Percentiles rank a stretch among this genome's conserved stretches.
Evolutionary conservation across 108 stramenopile genomes (phyloP).

Genomic region (Aurantiochytrium sp.): DNA sequence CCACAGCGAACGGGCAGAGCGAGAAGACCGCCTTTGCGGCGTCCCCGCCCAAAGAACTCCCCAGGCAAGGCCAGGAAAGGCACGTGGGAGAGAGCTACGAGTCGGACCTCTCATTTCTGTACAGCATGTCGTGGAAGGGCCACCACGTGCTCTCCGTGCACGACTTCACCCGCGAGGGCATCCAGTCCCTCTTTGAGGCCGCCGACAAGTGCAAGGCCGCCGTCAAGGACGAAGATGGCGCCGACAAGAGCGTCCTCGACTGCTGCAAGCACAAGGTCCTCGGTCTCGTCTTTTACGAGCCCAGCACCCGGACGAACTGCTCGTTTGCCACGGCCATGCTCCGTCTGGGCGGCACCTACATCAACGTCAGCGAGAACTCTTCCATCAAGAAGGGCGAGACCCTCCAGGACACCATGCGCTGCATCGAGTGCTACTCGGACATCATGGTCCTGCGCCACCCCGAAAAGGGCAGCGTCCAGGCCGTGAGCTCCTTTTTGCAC

Average conservation of each 20-base stretch:
- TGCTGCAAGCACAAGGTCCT: constrained; percentile 40
- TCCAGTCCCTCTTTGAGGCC: neutral
- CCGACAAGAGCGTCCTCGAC: neutral
- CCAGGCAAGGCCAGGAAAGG: too few species aligned
- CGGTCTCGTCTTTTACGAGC: constrained; percentile 86
- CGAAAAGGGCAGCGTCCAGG: constrained; percentile 51
- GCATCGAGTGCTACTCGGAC: constrained; percentile 80
- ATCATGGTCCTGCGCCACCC: constrained; percentile 82
- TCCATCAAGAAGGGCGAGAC: constrained; percentile 89
- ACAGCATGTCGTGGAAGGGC: neutral
- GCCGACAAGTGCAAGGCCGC: constrained; percentile 18
- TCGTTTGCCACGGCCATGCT: constrained; percentile 90
- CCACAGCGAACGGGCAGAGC: too few species aligned
- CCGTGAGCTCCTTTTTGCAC: constrained; percentile 23
- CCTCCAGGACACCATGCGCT: constrained; percentile 77
- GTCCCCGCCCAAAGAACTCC: too few species aligned
- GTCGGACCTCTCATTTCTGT: neutral
- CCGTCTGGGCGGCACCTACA: constrained; percentile 73
- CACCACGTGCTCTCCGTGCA: neutral
- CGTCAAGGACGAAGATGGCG: neutral
- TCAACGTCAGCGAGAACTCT: constrained; percentile 66
- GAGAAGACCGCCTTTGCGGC: too few species aligned
- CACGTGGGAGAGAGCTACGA: too few species aligned
- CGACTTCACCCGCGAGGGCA: neutral
- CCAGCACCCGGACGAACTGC: constrained; percentile 84